phyloP scores from a whole-genome alignment of 345 rosid species.

The Citrus glauca region DNA sequence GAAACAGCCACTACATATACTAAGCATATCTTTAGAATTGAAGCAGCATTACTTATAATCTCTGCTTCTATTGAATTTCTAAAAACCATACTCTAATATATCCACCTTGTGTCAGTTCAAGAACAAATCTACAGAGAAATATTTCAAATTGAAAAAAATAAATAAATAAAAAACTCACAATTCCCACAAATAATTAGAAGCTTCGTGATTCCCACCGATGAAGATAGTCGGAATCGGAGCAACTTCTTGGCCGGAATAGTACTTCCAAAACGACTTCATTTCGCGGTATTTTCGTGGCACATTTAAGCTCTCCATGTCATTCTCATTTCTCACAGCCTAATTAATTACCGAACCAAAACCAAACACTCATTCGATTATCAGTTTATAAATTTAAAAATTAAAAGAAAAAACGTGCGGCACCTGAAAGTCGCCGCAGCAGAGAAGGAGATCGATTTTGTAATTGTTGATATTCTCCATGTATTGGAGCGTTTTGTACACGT shows the following conservation, averaged over 20 bases:
- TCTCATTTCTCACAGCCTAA: constrained; percentile 82
- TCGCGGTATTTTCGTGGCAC: constrained; percentile 71
- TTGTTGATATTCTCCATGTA: constrained; percentile 45
- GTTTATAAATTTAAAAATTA: neutral
- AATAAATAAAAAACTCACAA: constrained; percentile 37
- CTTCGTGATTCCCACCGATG: constrained; percentile 98
- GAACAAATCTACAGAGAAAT: neutral
- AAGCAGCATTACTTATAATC: neutral
- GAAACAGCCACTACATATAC: neutral
- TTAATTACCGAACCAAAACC: constrained; percentile 11
- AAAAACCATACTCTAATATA: no score
- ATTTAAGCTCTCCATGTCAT: constrained; percentile 74
- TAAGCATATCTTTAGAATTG: neutral
- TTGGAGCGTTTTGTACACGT: constrained; percentile 64
- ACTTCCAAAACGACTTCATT: constrained; percentile 93
- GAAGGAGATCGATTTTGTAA: constrained; percentile 85
- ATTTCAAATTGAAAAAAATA: neutral
- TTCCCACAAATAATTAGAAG: constrained; percentile 95
- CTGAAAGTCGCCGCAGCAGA: constrained; percentile 97
- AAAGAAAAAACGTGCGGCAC: constrained; percentile 16
- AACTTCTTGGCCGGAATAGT: constrained; percentile 69
- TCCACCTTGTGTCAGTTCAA: no score
- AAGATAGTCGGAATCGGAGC: constrained; percentile 91
- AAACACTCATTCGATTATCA: neutral
- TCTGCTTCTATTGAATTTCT: no score